These are phyloP conservation scores for Elsinoe necatrix DNA, from an alignment of 2,329 filamentous ascomycete species.

Conservation along the genomic window DNA sequence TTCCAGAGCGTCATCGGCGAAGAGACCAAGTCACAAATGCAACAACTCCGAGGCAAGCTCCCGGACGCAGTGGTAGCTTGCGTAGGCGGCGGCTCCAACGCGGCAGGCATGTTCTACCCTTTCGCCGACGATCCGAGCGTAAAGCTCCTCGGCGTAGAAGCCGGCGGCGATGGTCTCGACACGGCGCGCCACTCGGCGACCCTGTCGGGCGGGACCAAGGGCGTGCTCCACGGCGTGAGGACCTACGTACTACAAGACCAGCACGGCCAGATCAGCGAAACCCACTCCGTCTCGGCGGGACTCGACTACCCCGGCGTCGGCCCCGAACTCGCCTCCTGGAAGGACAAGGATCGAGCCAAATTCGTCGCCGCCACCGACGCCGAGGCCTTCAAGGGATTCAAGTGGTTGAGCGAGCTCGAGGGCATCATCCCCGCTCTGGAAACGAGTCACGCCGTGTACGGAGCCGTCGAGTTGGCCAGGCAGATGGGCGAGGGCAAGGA, in stretches of 20 bases:
- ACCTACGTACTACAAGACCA: conserved; percentile 92
- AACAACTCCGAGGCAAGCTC: conserved; percentile 72
- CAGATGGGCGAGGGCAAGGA: conserved; percentile 82
- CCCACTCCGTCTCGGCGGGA: conserved; percentile 91
- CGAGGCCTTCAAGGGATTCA: conserved; percentile 81
- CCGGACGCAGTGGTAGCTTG: conserved; percentile 95
- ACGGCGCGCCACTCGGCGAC: conserved; percentile 82
- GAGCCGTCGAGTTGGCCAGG: conserved; percentile 83
- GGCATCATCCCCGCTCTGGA: conserved; percentile 96
- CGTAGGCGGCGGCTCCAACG: conserved; percentile 91
- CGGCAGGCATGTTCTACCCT: conserved; percentile 96
- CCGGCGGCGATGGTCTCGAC: conserved; percentile 84
- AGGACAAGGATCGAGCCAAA: conserved; percentile 75
- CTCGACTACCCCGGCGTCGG: conserved; percentile 97
- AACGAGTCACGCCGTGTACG: conserved; percentile 85
- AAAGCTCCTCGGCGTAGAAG: conserved; percentile 87
- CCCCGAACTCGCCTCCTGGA: conserved; percentile 86
- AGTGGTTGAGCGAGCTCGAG: conserved; percentile 74
- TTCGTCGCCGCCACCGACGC: conserved; percentile 90
- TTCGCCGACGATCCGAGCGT: conserved; percentile 80
- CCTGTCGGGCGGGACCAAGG: conserved; percentile 74
- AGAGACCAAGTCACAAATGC: conserved; percentile 90
- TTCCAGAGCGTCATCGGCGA: conserved; percentile 96
- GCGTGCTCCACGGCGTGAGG: conserved; percentile 88
- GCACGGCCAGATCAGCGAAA: conserved; percentile 88